A percentile compares a stretch with the other conserved stretches of the same genome.
Conservation (phyloP, 139 green algal genomes). For the Coelastrella sp. region DNA sequence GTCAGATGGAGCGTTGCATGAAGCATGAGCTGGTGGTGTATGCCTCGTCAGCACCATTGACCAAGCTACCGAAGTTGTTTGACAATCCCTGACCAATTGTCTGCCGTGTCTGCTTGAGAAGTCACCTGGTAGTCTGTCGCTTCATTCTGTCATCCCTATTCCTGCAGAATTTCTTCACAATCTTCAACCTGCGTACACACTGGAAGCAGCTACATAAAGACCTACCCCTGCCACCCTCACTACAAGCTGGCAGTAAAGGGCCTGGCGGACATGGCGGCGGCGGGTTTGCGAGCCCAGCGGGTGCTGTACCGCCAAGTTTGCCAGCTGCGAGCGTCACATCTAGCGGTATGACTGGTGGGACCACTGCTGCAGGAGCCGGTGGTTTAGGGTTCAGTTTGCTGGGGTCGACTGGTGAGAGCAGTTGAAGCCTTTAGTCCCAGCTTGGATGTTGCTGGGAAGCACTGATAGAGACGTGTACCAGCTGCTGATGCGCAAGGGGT, state of each 20-base stretch:
- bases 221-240: neutral
- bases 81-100: no score
- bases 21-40: no score
- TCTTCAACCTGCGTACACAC: constrained; percentile 44
- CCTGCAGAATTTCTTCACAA: neutral
- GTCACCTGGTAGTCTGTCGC: no score
- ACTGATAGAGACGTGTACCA: no score
- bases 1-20: no score
- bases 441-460: neutral
- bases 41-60: no score
- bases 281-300: neutral
- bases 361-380: neutral
- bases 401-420: neutral
- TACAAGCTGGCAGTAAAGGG: neutral
- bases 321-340: neutral
- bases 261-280: neutral
- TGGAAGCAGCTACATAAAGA: constrained; percentile 39
- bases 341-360: neutral
- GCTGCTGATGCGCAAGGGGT: no score
- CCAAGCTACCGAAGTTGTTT: no score
- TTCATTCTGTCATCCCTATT: no score
- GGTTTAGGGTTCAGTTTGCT: neutral
- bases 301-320: neutral
- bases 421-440: neutral
- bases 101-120: no score